phyloP scores from a whole-genome alignment of 495 filamentous ascomycete species.

The Achaetomiella virescens region DNA sequence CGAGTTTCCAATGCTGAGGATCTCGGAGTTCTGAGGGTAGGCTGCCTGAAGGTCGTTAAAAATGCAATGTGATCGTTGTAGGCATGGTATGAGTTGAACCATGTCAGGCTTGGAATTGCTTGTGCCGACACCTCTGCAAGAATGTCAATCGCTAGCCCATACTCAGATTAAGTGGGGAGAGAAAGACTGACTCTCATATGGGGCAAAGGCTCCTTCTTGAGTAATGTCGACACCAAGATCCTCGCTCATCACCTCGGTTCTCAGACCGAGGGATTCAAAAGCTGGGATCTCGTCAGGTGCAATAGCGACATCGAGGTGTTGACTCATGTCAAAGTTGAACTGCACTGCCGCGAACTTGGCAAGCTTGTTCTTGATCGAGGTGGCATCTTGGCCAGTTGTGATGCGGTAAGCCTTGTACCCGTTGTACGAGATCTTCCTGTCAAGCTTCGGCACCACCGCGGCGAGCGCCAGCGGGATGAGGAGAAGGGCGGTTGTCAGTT shows the following conservation, averaged over 20 bases:
- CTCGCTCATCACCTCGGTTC: conserved; percentile 19
- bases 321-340: conserved; percentile 23
- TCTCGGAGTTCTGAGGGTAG: conserved; percentile 47
- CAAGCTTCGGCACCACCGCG: too few species aligned
- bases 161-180: conserved; percentile 10
- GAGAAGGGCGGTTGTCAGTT: too few species aligned
- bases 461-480: too few species aligned
- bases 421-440: conserved; percentile 21
- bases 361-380: conserved; percentile 22
- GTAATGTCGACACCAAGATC: conserved; percentile 27
- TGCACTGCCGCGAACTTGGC: conserved; percentile 17
- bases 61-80: conserved; percentile 52
- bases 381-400: conserved; percentile 5
- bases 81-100: conserved; percentile 54
- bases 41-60: conserved; percentile 44
- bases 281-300: conserved; percentile 19
- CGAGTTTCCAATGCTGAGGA: conserved; percentile 47
- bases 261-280: conserved; percentile 17
- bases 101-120: conserved; percentile 31
- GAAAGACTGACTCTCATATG: conserved; percentile 20
- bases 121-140: conserved; percentile 12
- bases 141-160: too few species aligned
- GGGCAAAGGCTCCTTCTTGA: conserved; percentile 17
- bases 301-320: conserved; percentile 27
- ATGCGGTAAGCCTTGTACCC: conserved; percentile 31